Conservation (phyloP, 257 asterid species). For the Nicotiana sylvestris region DNA sequence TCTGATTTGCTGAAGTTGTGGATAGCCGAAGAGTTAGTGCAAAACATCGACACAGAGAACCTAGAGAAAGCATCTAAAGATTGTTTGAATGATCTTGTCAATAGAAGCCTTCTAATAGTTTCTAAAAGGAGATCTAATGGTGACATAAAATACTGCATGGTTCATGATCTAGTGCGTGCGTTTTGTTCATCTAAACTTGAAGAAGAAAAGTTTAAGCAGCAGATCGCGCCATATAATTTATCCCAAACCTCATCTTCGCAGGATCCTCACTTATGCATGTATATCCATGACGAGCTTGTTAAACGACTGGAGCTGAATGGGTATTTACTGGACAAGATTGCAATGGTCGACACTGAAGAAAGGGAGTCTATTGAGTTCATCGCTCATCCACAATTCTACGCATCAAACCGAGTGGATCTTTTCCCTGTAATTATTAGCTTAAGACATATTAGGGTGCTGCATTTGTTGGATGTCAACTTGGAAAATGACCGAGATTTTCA, state of each 20-base stretch:
- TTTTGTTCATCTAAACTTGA: constrained; percentile 1
- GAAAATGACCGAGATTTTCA: neutral
- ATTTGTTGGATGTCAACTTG: neutral
- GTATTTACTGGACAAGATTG: neutral
- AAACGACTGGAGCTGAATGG: neutral
- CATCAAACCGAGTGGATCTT: neutral
- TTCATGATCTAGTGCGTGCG: constrained; percentile 13
- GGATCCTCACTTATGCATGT: neutral
- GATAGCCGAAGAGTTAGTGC: constrained; percentile 15
- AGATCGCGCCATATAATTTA: neutral
- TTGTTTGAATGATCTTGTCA: constrained; percentile 14
- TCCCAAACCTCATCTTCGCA: neutral
- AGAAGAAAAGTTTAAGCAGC: neutral
- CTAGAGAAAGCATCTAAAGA: constrained; percentile 3
- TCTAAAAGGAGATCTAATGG: constrained; percentile 12
- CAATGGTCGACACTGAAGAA: neutral
- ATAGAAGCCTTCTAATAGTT: constrained; percentile 13
- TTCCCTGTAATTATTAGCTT: neutral
- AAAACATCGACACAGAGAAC: neutral
- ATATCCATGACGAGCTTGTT: neutral
- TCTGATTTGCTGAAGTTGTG: neutral
- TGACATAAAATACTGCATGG: constrained; percentile 3
- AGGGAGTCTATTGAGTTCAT: neutral
- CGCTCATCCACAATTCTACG: neutral
- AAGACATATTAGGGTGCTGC: neutral